A percentile compares a stretch with the other conserved stretches of the same genome.
phyloP scores from a whole-genome alignment of 768 basidiomycete species.

The Agaricus subrufescens region DNA sequence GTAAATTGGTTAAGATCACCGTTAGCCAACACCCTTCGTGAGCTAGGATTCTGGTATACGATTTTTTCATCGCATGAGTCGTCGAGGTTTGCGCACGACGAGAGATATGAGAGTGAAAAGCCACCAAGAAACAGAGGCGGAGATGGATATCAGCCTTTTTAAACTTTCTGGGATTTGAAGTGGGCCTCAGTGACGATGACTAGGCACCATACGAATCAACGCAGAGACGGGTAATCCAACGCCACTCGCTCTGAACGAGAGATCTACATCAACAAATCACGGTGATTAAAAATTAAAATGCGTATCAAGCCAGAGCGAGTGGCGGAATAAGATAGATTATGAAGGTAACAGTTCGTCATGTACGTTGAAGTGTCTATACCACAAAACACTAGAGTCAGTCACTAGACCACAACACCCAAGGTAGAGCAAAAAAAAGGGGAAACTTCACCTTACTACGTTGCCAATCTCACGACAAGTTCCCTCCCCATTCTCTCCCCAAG shows the following conservation, averaged over 20 bases:
- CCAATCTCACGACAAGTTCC: slow-evolving; percentile 65
- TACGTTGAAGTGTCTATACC: slow-evolving; percentile 38
- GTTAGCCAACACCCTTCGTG: no score
- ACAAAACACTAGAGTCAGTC: neutral
- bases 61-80: no score
- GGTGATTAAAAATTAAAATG: no score
- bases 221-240: no score
- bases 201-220: no score
- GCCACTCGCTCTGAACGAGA: no score
- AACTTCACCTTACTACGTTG: slow-evolving; percentile 56
- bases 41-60: no score
- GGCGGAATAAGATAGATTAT: neutral
- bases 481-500: slow-evolving; percentile 62
- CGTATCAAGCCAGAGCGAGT: neutral
- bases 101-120: no score
- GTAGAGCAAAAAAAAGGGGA: neutral
- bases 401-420: neutral
- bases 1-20: no score
- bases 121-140: neutral
- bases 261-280: no score
- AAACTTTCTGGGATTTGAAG: neutral
- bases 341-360: slow-evolving; percentile 38
- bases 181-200: no score
- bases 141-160: neutral
- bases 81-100: no score